Percentiles rank a stretch among this genome's conserved stretches.
Evolutionary conservation across 345 rosid species (phyloP).

Genomic region (Eutrema japonicum): DNA sequence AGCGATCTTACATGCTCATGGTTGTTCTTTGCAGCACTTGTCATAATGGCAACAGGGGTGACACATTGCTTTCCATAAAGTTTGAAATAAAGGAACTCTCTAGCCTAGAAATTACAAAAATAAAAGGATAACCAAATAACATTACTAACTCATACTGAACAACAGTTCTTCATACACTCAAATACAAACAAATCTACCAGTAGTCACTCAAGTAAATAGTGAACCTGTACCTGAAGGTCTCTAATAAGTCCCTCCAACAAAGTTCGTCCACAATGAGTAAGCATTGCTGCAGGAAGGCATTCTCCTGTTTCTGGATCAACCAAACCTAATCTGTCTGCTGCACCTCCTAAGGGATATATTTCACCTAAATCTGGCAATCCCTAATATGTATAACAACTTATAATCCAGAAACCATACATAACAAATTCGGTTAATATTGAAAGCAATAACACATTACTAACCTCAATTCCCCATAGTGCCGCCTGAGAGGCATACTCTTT

Average conservation of each 20-base stretch:
- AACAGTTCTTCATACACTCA: not conserved
- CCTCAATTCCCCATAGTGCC: conserved; percentile 95
- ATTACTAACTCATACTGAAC: conserved; percentile 11
- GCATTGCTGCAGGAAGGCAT: conserved; percentile 97
- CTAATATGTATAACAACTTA: conserved; percentile 63
- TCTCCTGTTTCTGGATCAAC: conserved; percentile 84
- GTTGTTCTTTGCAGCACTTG: conserved; percentile 93
- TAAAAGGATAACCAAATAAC: not conserved
- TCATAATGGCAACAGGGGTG: conserved; percentile 95
- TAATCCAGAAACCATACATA: conserved; percentile 45
- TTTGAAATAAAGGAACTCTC: conserved; percentile 92
- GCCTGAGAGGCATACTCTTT: conserved; percentile 86
- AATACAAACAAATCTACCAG: conserved; percentile 20
- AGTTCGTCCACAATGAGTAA: conserved; percentile 89
- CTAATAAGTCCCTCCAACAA: conserved; percentile 92
- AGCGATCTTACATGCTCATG: conserved; percentile 76
- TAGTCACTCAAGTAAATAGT: conserved; percentile 15
- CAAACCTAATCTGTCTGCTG: conserved; percentile 89
- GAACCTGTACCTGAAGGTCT: conserved; percentile 81
- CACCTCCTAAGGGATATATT: conserved; percentile 92
- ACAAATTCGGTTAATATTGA: not conserved
- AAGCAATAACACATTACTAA: conserved; percentile 38
- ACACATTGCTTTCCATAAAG: conserved; percentile 80
- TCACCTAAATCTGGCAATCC: conserved; percentile 94
- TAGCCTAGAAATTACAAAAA: conserved; percentile 57